phyloP scores from a whole-genome alignment of 345 rosid species.

The Populus davidiana region DNA sequence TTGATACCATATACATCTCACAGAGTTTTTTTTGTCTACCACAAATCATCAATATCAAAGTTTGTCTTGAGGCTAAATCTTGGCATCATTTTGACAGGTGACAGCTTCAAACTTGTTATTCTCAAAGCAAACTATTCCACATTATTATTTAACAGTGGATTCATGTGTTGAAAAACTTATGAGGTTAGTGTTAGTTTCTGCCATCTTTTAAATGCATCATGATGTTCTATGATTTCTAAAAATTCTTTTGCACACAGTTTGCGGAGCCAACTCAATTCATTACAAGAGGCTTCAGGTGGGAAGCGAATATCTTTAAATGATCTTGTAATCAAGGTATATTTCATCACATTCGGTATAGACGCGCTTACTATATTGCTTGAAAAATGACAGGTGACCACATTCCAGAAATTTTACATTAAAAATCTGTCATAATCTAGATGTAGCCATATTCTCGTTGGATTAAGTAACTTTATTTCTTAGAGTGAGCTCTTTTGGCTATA shows the following conservation, averaged over 20 bases:
- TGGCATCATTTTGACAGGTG: conserved; percentile 48
- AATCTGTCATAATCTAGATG: neutral
- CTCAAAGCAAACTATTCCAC: conserved; percentile 97
- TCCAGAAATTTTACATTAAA: neutral
- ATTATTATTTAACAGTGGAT: conserved; percentile 92
- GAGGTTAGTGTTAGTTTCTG: conserved; percentile 49
- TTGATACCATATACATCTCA: neutral
- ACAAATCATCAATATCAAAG: neutral
- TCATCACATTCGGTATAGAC: neutral
- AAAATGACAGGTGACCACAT: neutral
- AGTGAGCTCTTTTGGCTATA: neutral
- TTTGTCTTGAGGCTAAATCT: conserved; percentile 16
- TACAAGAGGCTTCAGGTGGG: conserved; percentile 92
- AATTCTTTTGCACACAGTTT: conserved; percentile 43
- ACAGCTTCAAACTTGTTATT: conserved; percentile 86
- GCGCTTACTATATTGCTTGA: neutral
- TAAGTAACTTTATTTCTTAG: neutral
- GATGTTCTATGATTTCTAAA: neutral
- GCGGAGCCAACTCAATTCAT: conserved; percentile 69
- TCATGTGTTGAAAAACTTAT: conserved; percentile 87
- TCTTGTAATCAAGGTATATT: conserved; percentile 88
- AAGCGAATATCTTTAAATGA: conserved; percentile 89
- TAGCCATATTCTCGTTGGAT: neutral
- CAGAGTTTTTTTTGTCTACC: neutral
- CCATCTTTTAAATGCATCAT: neutral